phyloP scores from a whole-genome alignment of 1,284 basidiomycete species.

The Malassezia obtusa region DNA sequence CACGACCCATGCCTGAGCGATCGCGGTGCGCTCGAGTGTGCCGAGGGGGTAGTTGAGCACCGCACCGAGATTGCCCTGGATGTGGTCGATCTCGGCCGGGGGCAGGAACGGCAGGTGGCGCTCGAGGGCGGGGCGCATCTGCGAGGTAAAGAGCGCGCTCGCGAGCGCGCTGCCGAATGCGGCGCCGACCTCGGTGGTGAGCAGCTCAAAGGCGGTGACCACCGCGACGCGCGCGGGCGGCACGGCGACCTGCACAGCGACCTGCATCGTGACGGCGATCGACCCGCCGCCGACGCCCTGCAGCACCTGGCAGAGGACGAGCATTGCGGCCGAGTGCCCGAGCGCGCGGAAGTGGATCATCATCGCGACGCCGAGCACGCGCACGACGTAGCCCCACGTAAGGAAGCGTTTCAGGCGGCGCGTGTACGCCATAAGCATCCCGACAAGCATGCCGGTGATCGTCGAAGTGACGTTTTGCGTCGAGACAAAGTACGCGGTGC shows the following conservation, averaged over 20 bases:
- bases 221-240: constrained; percentile 66
- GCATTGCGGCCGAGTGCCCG: constrained; percentile 53
- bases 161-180: constrained; percentile 61
- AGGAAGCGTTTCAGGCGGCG: constrained; percentile 60
- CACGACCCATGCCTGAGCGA: constrained; percentile 44
- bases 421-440: constrained; percentile 54
- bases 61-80: constrained; percentile 41
- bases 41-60: constrained; percentile 46
- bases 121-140: constrained; percentile 58
- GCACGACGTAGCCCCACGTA: constrained; percentile 59
- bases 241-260: constrained; percentile 68
- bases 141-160: constrained; percentile 56
- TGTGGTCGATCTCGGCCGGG: constrained; percentile 26
- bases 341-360: constrained; percentile 56
- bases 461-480: constrained; percentile 57
- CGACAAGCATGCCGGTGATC: constrained; percentile 59
- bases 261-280: constrained; percentile 61
- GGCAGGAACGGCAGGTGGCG: constrained; percentile 51
- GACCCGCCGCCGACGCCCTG: constrained; percentile 72
- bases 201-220: constrained; percentile 68
- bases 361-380: constrained; percentile 57
- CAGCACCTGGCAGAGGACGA: constrained; percentile 55
- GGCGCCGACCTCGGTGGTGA: constrained; percentile 69
- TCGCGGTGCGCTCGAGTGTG: constrained; percentile 31
- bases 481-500: constrained; percentile 42